Base-by-base conservation (phyloP, 2,329 filamentous ascomycete genomes). In the Mycocentrospora acerina region DNA sequence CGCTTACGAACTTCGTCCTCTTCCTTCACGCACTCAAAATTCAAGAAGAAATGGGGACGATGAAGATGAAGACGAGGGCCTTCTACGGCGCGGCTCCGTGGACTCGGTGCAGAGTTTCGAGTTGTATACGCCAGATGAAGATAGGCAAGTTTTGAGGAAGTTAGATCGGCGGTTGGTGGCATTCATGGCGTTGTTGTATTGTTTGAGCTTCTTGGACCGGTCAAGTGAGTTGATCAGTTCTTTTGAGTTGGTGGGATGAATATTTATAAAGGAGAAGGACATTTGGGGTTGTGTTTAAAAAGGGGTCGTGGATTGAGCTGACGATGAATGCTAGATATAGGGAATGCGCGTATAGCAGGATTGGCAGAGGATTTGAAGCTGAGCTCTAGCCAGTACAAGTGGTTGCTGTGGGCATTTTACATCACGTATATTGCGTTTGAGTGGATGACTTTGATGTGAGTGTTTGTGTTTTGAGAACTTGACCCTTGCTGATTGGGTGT, bases 181-280 rank as follows among this genome's bases (percentile, higher is more conserved):
- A 1, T 94, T 95, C 61, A 77, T 95, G 48, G 86, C 88, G 9
- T 64, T 91, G 42, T 75, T 95, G 10, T 96, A 93, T 62, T 79
- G 94, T 74, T 73, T 95, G 46, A 86, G 83, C 47, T 95, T 95
- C 62, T 69, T 95, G 50, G 90, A 95, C 66, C 78, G 90, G 51
- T 90, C 87, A 13, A 95, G 88, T 90, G 72, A 55, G 64, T 58
- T n/a, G n/a, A n/a, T n/a, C n/a, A n/a, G 24, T 25, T 38, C 47
- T 40, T 28, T 22, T 19, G 32, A 33, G 14, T 38, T 18, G 31
- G 31, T 17, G 14, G 24, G 7, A 31, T 29, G 26, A 33, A 24
- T 11, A 26, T 19, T 27, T 22, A 9, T n/a, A 10, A 8, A 11
- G 37, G 9, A n/a, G 9, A 27, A 2, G 13, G 12, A 7, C 14